Conservation (phyloP, 768 basidiomycete genomes). For the Arthromyces matolae region DNA sequence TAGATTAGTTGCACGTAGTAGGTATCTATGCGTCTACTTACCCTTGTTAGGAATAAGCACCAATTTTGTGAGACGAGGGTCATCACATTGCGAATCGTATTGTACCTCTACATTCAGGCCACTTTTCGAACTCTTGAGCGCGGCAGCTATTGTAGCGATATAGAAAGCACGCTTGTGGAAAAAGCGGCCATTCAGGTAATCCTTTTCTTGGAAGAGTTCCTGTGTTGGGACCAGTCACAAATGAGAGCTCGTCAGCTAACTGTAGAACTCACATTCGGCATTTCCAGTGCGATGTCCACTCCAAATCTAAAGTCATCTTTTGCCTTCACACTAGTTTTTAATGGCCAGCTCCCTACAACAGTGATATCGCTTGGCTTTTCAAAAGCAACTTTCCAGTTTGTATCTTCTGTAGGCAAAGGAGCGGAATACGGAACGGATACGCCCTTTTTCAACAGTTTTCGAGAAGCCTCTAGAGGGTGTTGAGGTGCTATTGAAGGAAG, state of each 20-base stretch:
- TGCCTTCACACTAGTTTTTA: slow-evolving; percentile 68
- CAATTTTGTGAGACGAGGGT: slow-evolving; percentile 64
- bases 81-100: slow-evolving; percentile 55
- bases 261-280: slow-evolving; percentile 65
- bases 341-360: slow-evolving; percentile 85
- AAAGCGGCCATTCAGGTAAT: slow-evolving; percentile 83
- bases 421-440: slow-evolving; percentile 65
- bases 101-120: slow-evolving; percentile 53
- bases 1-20: slow-evolving; percentile 20
- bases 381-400: slow-evolving; percentile 87
- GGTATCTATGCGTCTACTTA: slow-evolving; percentile 26
- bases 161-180: slow-evolving; percentile 93
- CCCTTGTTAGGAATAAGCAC: slow-evolving; percentile 57
- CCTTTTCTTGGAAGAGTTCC: slow-evolving; percentile 92
- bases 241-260: slow-evolving; percentile 10
- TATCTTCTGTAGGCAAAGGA: slow-evolving; percentile 71
- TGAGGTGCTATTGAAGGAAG: slow-evolving; percentile 55
- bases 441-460: slow-evolving; percentile 47
- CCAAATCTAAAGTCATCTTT: slow-evolving; percentile 62
- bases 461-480: slow-evolving; percentile 65
- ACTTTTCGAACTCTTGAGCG: slow-evolving; percentile 43
- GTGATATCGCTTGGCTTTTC: slow-evolving; percentile 72
- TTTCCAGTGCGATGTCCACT: slow-evolving; percentile 81
- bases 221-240: slow-evolving; percentile 29
- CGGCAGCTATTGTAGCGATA: slow-evolving; percentile 71